Evolutionary conservation across 2,329 filamentous ascomycete genomes (phyloP).

Genomic region (Venturiaceae sp.): DNA sequence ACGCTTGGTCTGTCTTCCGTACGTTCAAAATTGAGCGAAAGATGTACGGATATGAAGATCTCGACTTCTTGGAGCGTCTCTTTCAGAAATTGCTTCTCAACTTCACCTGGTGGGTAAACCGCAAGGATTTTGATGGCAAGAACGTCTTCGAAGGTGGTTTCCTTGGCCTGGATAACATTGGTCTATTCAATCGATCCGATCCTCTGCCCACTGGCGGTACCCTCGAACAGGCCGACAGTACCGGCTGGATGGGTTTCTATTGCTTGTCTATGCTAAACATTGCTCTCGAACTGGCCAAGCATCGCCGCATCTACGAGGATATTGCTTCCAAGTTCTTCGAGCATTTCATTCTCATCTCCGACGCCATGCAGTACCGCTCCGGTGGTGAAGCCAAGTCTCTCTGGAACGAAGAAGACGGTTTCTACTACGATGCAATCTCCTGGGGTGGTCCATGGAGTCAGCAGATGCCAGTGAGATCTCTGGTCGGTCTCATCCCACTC

Average conservation of each 20-base stretch:
- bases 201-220: slow-evolving; percentile 87
- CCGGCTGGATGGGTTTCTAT: slow-evolving; percentile 98
- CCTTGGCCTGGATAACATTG: slow-evolving; percentile 92
- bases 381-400: slow-evolving; percentile 68
- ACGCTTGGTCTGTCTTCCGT: slow-evolving; percentile 91
- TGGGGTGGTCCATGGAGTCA: slow-evolving; percentile 92
- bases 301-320: slow-evolving; percentile 90
- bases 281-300: slow-evolving; percentile 86
- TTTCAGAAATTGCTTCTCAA: slow-evolving; percentile 95
- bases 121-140: slow-evolving; percentile 88
- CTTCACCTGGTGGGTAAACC: slow-evolving; percentile 99
- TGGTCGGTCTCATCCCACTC: slow-evolving; percentile 87
- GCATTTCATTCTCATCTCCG: slow-evolving; percentile 95
- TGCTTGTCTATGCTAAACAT: slow-evolving; percentile 96
- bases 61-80: slow-evolving; percentile 91
- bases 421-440: slow-evolving; percentile 97
- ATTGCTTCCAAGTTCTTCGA: slow-evolving; percentile 98
- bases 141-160: slow-evolving; percentile 97
- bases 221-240: slow-evolving; percentile 93
- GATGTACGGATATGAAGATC: slow-evolving; percentile 86
- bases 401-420: slow-evolving; percentile 94
- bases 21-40: slow-evolving; percentile 98
- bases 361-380: slow-evolving; percentile 75
- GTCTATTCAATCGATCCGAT: slow-evolving; percentile 93
- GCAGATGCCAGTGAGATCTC: slow-evolving; percentile 81